Conservation (phyloP, 2,329 filamentous ascomycete species). For the Phoma sp. region DNA sequence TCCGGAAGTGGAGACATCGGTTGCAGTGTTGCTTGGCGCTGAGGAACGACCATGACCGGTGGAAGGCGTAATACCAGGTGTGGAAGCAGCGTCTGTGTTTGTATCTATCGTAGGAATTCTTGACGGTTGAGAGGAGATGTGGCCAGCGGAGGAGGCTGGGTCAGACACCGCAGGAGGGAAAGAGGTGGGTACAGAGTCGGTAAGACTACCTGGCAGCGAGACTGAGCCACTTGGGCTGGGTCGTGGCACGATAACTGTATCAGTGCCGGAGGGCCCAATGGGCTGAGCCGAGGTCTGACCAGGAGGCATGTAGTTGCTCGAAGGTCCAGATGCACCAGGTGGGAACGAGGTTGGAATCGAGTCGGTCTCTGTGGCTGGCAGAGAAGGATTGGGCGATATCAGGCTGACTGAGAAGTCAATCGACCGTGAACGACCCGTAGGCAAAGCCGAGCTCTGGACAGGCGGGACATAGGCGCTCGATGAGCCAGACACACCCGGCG, state of each 20-base stretch:
- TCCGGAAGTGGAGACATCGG: conserved; percentile 14
- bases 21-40: conserved; percentile 13
- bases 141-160: conserved; percentile 4
- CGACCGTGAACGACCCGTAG: conserved; percentile 3
- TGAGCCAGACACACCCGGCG: neutral
- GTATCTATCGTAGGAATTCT: neutral
- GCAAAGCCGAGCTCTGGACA: conserved; percentile 10
- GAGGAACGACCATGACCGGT: conserved; percentile 6
- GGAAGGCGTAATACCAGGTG: conserved; percentile 5
- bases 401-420: conserved; percentile 7
- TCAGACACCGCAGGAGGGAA: conserved; percentile 3
- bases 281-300: conserved; percentile 3
- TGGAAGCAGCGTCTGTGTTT: conserved; percentile 7
- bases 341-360: neutral
- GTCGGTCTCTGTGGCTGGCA: neutral
- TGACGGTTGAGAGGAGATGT: conserved; percentile 13
- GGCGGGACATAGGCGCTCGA: conserved; percentile 13
- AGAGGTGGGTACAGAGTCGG: conserved; percentile 17
- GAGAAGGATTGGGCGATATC: conserved; percentile 4
- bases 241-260: conserved; percentile 1
- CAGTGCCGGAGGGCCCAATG: neutral
- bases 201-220: conserved; percentile 7
- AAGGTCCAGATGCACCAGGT: neutral
- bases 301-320: neutral
- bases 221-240: neutral